phyloP scores from a whole-genome alignment of 169 alveolate genomes.

The Blepharisma undulans region DNA sequence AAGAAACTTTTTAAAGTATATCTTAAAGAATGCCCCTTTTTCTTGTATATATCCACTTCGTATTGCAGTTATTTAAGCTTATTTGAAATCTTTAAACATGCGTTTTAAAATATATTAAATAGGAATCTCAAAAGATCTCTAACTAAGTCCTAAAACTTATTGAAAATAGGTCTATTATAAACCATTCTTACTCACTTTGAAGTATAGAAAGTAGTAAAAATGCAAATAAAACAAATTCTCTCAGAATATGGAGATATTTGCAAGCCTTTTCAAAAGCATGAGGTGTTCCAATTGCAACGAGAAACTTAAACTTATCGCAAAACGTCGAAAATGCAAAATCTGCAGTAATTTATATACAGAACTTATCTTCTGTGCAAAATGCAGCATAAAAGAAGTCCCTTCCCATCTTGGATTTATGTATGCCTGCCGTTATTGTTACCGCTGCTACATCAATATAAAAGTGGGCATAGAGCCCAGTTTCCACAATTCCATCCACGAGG shows the following conservation, averaged over 20 bases:
- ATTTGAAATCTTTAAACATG: too few relatives aligned
- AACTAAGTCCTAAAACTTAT: too few relatives aligned
- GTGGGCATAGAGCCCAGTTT: not conserved
- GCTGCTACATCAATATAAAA: not conserved
- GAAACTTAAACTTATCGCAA: not conserved
- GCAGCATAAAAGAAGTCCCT: not conserved
- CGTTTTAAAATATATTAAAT: too few relatives aligned
- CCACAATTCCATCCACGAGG: not conserved
- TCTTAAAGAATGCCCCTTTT: too few relatives aligned
- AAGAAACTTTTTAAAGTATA: too few relatives aligned
- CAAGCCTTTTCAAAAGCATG: not conserved
- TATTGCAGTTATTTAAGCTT: too few relatives aligned
- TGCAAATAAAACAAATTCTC: not conserved
- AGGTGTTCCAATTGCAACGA: conserved; percentile 1
- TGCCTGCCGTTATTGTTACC: not conserved
- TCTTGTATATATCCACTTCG: too few relatives aligned
- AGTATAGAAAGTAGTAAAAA: not conserved
- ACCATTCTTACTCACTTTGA: not conserved
- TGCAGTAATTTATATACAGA: conserved; percentile 3
- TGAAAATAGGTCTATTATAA: too few relatives aligned
- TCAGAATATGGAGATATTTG: not conserved
- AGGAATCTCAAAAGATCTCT: too few relatives aligned
- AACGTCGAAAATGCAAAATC: not conserved
- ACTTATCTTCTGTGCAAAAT: not conserved
- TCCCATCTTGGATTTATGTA: not conserved